Percentiles rank a stretch among this genome's conserved stretches.
phyloP scores from a whole-genome alignment of 257 asterid species.

The Leonotis leonurus region DNA sequence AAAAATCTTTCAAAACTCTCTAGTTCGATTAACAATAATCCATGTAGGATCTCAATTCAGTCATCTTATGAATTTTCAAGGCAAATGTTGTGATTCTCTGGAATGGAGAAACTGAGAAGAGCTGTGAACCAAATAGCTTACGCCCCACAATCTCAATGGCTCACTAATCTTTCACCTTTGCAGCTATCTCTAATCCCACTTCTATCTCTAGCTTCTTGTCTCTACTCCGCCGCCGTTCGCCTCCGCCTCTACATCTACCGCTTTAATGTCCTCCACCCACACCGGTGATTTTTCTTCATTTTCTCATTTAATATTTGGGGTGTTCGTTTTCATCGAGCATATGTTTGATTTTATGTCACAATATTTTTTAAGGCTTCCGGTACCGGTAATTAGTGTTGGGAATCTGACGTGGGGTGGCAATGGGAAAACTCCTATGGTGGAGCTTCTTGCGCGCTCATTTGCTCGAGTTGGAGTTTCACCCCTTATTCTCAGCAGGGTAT shows the following conservation, averaged over 20 bases:
- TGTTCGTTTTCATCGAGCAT: background rate
- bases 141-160: conserved; percentile 38
- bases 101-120: conserved; percentile 61
- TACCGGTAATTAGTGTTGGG: conserved; percentile 86
- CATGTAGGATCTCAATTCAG: too few relatives aligned
- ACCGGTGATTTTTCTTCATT: conserved; percentile 32
- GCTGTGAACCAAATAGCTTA: conserved; percentile 61
- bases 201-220: conserved; percentile 58
- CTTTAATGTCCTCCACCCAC: conserved; percentile 32
- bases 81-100: too few relatives aligned
- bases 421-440: conserved; percentile 98
- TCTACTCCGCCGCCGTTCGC: conserved; percentile 42
- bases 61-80: too few relatives aligned
- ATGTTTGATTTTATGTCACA: background rate
- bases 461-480: conserved; percentile 50
- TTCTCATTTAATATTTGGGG: background rate
- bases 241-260: conserved; percentile 61
- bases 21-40: too few relatives aligned
- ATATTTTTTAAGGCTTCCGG: conserved; percentile 51
- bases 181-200: conserved; percentile 68
- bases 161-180: conserved; percentile 34
- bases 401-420: conserved; percentile 99
- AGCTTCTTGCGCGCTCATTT: conserved; percentile 63
- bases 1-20: too few relatives aligned
- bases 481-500: conserved; percentile 83